Percentiles rank a stretch among this genome's conserved stretches.
Evolutionary conservation across 2,329 filamentous ascomycete genomes (phyloP).

Genomic region (Pyrenochaeta sp.): DNA sequence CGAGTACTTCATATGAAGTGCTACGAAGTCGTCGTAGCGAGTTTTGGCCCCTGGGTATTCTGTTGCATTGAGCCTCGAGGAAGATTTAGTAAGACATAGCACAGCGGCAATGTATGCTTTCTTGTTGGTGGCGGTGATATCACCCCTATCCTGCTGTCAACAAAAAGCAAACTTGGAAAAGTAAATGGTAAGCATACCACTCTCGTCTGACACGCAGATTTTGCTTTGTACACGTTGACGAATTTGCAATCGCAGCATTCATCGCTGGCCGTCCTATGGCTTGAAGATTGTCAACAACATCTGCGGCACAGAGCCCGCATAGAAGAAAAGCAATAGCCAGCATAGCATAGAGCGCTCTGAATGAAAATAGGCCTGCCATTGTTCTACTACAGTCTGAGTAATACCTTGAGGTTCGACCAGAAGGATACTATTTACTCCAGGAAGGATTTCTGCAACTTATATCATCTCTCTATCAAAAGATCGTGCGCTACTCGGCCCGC

Average conservation of each 20-base stretch:
- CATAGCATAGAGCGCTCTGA: constrained; percentile 31
- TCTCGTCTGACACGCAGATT: constrained; percentile 41
- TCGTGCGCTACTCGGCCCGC: background rate
- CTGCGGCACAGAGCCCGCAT: constrained; percentile 29
- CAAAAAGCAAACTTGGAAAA: background rate
- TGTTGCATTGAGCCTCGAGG: constrained; percentile 30
- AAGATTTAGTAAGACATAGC: constrained; percentile 38
- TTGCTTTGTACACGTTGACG: constrained; percentile 40
- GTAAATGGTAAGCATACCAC: constrained; percentile 25
- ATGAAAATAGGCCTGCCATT: constrained; percentile 26
- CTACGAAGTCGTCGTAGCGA: constrained; percentile 50
- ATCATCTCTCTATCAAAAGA: constrained; percentile 11
- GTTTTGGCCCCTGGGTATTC: constrained; percentile 43
- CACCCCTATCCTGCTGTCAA: constrained; percentile 28
- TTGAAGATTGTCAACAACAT: constrained; percentile 38
- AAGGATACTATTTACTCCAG: background rate
- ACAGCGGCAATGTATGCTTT: constrained; percentile 50
- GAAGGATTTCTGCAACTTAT: constrained; percentile 24
- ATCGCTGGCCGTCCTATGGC: constrained; percentile 36
- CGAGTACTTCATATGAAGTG: constrained; percentile 48
- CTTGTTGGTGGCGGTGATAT: constrained; percentile 37
- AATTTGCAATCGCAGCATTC: constrained; percentile 38
- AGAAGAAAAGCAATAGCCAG: constrained; percentile 29
- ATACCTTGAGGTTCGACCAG: background rate
- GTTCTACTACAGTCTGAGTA: background rate